Base-by-base conservation (phyloP, 768 basidiomycete species). In the Hygrocybe punicea region DNA sequence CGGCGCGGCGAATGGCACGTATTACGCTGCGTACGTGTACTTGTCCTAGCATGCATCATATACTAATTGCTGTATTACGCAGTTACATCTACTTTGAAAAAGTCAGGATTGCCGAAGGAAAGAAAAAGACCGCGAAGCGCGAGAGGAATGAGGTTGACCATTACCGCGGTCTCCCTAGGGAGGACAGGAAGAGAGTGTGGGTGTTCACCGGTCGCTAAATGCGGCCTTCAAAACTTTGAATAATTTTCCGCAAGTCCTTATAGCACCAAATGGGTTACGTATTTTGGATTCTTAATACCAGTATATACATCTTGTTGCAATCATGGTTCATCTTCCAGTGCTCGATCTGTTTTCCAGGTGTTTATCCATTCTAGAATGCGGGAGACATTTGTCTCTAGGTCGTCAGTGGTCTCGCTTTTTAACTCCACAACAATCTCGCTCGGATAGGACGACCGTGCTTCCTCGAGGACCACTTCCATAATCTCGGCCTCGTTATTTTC, bases 401-500 rank as follows among this genome's bases (percentile, higher is more conserved):
- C 88, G 39, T 86, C 87, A 50, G 80, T 83, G 19, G 73, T 79
- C 66, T 91, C 88, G 69, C 90, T 93, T 58, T 80, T 72, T 23
- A 98, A 76, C 65, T 91, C 91, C 16, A 98, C 86, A 23, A 98
- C 82, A 60, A 96, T 89, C 69, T 91, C 87, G n/a, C 79, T 66
- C 0, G 87, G 81, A 70, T 98, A 99, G 0, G 93, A 91, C 37
- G 85, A 84, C 44, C 84, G 79, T 3, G 96, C 95, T 70, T 99
- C 97, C 33, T 91, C 87, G 10, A 89, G 75, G 36, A 97, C 86
- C 51, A 94, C 85, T 66, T 91, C 80, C 94, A 98, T 97, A 67
- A 99, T 98, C 75, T 99, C 97, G 11, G 95, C 94, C 66, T 95
- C 89, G 71, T 98, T 95, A 71, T 99, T 99, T 73, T 99, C 97